Evolutionary conservation across 169 alveolate species (phyloP), one percentile per base, ranked within the genome.

Genomic region (Plasmodium relictum): DNA sequence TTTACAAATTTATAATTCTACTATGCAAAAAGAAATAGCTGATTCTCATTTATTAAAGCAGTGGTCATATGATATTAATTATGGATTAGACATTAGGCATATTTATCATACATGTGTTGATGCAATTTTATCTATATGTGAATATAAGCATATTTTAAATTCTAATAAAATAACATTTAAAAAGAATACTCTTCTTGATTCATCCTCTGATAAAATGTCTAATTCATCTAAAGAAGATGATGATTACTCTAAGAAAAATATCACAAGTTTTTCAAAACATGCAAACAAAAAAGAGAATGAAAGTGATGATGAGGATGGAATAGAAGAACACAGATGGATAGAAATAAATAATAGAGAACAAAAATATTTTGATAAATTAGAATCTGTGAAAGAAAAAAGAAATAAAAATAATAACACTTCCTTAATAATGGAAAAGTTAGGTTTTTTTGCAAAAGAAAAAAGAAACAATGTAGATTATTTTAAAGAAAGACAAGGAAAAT

Each of bases 11-110:
- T 78, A 78, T 39, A 78, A 78, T 65, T 63, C 89, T 7, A 78
- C 89, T 50, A 78, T 78, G 76, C 89, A 78, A 42, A 78, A 78
- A 70, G 89, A 78, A 41, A 78, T 78, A 12, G 89, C 89, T 0
- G 76, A 78, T 37, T 18, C n/a, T 9, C 63, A 63, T 16, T 56
- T 78, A 14, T 44, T 78, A 5, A 78, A 78, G 18, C 89, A 78
- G 56, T 78, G 89, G 89, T 78, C 89, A 0, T 78, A 78, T 24
- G 89, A 78, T 26, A 78, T 78, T 16, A 78, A 62, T n/a, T 78
- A 78, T 50, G 89, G 89, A 0, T 76, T 78, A 6, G 89, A 78
- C 31, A 78, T 78, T 24, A 78, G 89, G 42, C 89, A 78, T 31
- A 78, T 78, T 3, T 78, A 78, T 42, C 89, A 78, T 16, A 78